Base-by-base conservation (phyloP, 2,329 filamentous ascomycete genomes). In the Immersiporthe knoxdaviesiana region DNA sequence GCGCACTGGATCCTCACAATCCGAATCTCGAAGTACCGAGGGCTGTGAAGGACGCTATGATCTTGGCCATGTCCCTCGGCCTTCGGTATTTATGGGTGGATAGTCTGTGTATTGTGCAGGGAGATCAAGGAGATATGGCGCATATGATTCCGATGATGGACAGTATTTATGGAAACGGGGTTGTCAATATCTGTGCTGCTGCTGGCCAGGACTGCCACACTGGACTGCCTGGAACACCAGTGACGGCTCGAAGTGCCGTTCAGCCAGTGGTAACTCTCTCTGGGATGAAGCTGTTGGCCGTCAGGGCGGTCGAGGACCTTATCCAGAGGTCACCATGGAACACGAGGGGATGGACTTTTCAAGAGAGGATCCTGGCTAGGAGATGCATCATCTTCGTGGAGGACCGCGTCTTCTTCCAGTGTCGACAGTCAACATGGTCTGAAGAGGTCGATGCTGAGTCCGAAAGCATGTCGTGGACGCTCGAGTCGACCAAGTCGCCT, bases 381-480 rank as follows among this genome's bases (percentile, higher is more conserved):
- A 59, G 63, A 8, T 37, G 63, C 54, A 56, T 58, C 2, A 58
- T 65, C 5, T 65, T 65, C 21, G 39, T 41, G 14, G 24, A 32
- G 18, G 24, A 59, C 5, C 52, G 63, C n/a, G 63, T 65, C 50
- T 65, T 65, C 35, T 65, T 59, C 37, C 63, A 65, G 10, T 65
- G 24, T 35, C 52, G 37, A 12, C 63, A 32, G n/a, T 27, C 52
- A 11, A 65, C 52, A 10, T 65, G 63, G 63, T 65, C 63, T 41
- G 63, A 65, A 30, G 63, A 65, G n/a, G 52, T 65, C 32, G 50
- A 65, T 5, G 58, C 63, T 12, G 50, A 65, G 35, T 65, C 63
- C 18, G n/a, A 54, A 18, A 32, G 24, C 27, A 41, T 14, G n/a
- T 65, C 63, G 16, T 58, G 50, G 32, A 65, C 47, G 1, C 18